Evolutionary conservation across 208 protist species (phyloP).

Genomic region (Crithidia expoeki): DNA sequence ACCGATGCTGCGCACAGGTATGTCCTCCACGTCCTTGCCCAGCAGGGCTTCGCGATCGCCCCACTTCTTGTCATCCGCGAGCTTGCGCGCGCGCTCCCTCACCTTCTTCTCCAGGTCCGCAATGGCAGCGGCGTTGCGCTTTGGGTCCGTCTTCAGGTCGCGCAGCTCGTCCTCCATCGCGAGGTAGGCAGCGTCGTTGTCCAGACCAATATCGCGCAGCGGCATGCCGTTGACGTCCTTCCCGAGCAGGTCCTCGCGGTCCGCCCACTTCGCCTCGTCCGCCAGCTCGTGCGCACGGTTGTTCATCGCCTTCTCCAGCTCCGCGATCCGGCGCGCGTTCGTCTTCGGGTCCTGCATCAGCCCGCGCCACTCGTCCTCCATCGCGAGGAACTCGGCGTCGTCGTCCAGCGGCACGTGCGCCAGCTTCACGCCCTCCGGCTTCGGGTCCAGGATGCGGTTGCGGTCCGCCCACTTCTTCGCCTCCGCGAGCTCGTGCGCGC

Average conservation of each 20-base stretch:
- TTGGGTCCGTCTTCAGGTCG: conserved; percentile 51
- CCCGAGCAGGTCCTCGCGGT: conserved; percentile 70
- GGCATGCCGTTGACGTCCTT: conserved; percentile 52
- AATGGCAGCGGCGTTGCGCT: conserved; percentile 50
- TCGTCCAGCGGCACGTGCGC: conserved; percentile 60
- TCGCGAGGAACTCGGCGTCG: conserved; percentile 53
- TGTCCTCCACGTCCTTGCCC: too few species aligned
- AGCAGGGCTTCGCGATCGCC: too few species aligned
- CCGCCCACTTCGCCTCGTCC: conserved; percentile 52
- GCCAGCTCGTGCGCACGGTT: conserved; percentile 65
- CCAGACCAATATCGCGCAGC: conserved; percentile 61
- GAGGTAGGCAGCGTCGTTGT: conserved; percentile 45
- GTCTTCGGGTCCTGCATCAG: conserved; percentile 62
- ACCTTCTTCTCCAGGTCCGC: too few species aligned
- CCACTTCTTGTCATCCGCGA: too few species aligned
- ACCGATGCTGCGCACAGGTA: too few species aligned
- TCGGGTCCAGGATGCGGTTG: too few species aligned
- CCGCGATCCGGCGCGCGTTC: conserved; percentile 55
- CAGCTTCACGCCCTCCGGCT: too few species aligned
- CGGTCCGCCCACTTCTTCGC: too few species aligned
- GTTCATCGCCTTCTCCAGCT: conserved; percentile 64
- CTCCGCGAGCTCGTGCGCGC: too few species aligned
- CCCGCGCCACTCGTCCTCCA: conserved; percentile 57
- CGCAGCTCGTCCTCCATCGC: conserved; percentile 42
- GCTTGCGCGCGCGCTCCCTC: too few species aligned